These are phyloP conservation scores for Pyronema omphalodes DNA, from an alignment of 495 filamentous ascomycete genomes.

Conservation along the genomic window DNA sequence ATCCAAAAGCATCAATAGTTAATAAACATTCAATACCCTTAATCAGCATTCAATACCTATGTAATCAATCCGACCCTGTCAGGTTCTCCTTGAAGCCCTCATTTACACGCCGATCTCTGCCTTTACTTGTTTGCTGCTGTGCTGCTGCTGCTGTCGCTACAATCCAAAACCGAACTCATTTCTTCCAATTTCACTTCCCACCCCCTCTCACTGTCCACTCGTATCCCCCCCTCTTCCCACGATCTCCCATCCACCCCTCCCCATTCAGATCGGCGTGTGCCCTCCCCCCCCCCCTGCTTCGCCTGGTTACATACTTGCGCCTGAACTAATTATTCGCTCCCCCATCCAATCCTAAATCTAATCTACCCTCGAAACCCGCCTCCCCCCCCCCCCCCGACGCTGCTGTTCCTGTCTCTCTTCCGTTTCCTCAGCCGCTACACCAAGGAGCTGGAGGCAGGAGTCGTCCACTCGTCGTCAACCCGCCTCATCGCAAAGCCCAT, in stretches of 20 bases:
- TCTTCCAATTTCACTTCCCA: background rate
- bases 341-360: too few species aligned
- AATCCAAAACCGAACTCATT: background rate
- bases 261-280: background rate
- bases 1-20: too few species aligned
- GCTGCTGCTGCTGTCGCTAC: too few species aligned
- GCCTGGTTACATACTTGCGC: background rate
- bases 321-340: too few species aligned
- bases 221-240: background rate
- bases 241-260: background rate
- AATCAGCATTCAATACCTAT: too few species aligned
- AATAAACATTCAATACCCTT: too few species aligned
- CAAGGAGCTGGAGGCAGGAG: background rate
- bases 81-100: too few species aligned
- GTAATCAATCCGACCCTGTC: too few species aligned
- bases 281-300: background rate
- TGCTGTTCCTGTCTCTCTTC: background rate
- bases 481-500: conserved; percentile 3
- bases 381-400: background rate
- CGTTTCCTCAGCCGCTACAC: background rate
- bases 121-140: background rate
- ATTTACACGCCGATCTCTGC: too few species aligned
- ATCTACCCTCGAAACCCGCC: background rate
- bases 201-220: background rate
- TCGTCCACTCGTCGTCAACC: conserved; percentile 2